phyloP scores from a whole-genome alignment of 257 asterid genomes.

The Rubia yunnanensis region DNA sequence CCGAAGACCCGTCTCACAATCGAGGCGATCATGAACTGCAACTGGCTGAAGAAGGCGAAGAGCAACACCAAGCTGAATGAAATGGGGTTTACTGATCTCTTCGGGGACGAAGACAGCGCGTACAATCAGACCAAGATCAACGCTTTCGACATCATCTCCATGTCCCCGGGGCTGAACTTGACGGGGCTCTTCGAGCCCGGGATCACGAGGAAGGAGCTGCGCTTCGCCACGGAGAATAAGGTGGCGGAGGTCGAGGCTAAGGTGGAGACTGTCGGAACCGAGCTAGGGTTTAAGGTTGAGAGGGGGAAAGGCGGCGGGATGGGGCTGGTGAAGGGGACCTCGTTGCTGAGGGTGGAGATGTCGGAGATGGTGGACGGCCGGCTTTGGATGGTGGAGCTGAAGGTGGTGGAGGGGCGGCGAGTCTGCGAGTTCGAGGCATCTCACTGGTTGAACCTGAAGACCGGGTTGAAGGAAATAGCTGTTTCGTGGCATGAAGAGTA shows the following conservation, averaged over 20 bases:
- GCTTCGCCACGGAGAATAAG: conserved; percentile 39
- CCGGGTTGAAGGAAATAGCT: conserved; percentile 42
- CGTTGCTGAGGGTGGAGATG: conserved; percentile 36
- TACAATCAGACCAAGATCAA: conserved; percentile 32
- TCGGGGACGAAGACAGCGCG: conserved; percentile 20
- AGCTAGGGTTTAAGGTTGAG: conserved; percentile 44
- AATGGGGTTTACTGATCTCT: conserved; percentile 7
- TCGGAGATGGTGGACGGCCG: conserved; percentile 43
- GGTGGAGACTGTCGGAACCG: conserved; percentile 39
- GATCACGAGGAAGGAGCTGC: conserved; percentile 44
- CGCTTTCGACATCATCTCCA: conserved; percentile 72
- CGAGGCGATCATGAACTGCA: conserved; percentile 39
- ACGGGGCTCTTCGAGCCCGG: conserved; percentile 56
- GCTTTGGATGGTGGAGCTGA: conserved; percentile 66
- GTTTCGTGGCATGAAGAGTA: conserved; percentile 36
- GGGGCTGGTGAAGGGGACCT: conserved; percentile 49
- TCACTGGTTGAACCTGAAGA: conserved; percentile 61
- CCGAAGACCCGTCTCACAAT: conserved; percentile 53
- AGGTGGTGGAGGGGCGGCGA: conserved; percentile 38
- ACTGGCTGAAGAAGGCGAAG: conserved; percentile 56
- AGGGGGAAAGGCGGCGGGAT: conserved; percentile 49
- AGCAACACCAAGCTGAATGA: neutral
- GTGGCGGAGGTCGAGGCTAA: conserved; percentile 52
- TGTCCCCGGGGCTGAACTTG: conserved; percentile 71
- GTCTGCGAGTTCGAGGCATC: conserved; percentile 33